Conservation (phyloP, 108 stramenopile genomes). For the Cyclotella baltica region DNA sequence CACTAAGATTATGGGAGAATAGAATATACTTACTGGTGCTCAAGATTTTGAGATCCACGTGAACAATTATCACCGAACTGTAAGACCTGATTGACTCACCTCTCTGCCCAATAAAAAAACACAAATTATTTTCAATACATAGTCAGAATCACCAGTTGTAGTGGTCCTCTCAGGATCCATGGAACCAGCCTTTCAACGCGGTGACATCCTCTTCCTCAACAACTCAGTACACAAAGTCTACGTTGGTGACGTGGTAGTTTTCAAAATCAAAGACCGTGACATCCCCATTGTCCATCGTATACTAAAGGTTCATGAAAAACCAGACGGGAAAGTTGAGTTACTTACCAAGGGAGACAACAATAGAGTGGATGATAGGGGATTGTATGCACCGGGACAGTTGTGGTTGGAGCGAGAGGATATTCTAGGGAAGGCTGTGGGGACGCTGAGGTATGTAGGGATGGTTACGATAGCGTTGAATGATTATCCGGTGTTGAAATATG, state of each 20-base stretch:
- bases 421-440: constrained; percentile 95
- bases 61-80: neutral
- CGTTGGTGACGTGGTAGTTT: constrained; percentile 99
- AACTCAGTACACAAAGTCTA: constrained; percentile 93
- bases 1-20: too few relatives aligned
- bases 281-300: constrained; percentile 99
- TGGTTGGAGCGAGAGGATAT: constrained; percentile 99
- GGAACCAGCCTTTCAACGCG: constrained; percentile 99
- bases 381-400: constrained; percentile 99
- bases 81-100: neutral
- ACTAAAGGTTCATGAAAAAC: constrained; percentile 94
- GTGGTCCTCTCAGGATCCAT: constrained; percentile 98
- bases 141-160: constrained; percentile 97
- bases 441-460: constrained; percentile 97
- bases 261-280: constrained; percentile 99
- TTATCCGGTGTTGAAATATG: constrained; percentile 98
- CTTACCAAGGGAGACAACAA: constrained; percentile 99
- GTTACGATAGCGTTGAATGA: constrained; percentile 99
- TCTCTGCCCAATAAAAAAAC: neutral
- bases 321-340: constrained; percentile 87
- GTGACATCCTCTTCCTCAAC: constrained; percentile 99
- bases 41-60: too few relatives aligned
- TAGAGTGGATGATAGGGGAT: constrained; percentile 97
- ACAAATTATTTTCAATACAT: neutral
- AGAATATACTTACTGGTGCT: too few relatives aligned